Percentiles rank a stretch among this genome's conserved stretches.
Conservation (phyloP, 306 rosid genomes). For the Castanea mollissima region DNA sequence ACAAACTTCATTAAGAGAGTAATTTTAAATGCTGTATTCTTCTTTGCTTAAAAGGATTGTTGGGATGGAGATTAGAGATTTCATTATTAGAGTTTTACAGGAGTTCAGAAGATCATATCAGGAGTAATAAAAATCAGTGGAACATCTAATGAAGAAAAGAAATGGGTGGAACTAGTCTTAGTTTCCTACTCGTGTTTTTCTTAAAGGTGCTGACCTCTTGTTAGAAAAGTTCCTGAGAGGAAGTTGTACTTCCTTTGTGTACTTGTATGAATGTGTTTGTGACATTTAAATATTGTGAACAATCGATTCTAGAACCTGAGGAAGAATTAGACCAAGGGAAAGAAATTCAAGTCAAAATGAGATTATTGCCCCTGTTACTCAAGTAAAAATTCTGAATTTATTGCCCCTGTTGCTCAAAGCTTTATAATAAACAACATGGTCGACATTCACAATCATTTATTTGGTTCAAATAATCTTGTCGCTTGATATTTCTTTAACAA, state of each 20-base stretch:
- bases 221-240: not conserved
- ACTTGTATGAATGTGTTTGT: conserved; percentile 11
- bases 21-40: not conserved
- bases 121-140: not conserved
- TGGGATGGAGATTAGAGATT: not conserved
- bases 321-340: no score
- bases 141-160: not conserved
- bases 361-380: no score
- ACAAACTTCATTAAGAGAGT: conserved; percentile 11
- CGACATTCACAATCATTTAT: no score
- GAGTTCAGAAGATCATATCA: not conserved
- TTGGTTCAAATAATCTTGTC: no score
- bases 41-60: not conserved
- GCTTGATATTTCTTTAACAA: no score
- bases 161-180: not conserved
- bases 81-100: not conserved
- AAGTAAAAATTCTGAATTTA: no score
- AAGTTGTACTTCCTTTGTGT: conserved; percentile 8
- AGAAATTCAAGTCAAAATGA: no score
- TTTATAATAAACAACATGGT: no score
- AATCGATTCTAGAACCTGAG: no score
- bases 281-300: conserved; percentile 19
- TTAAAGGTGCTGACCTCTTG: not conserved
- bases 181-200: conserved; percentile 8
- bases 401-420: no score